These are phyloP conservation scores for Saussurea involucrata DNA, from an alignment of 129 eudicot species.

Conservation along the genomic window DNA sequence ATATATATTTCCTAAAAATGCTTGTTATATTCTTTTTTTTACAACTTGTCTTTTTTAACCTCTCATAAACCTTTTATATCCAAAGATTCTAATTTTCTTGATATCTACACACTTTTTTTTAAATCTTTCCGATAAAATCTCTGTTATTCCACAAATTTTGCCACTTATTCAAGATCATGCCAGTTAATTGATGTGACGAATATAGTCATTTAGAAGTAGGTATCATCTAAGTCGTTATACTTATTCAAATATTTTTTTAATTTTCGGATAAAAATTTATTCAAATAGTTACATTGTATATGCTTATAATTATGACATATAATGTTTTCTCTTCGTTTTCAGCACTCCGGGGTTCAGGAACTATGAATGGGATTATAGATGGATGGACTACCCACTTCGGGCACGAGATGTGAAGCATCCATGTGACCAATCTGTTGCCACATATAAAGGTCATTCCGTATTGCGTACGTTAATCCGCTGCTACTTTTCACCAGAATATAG, in stretches of 20 bases:
- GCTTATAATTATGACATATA: slow-evolving; percentile 6
- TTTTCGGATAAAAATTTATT: not conserved
- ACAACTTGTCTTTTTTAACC: not conserved
- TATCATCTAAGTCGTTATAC: not conserved
- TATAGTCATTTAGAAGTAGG: not conserved
- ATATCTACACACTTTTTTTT: not conserved
- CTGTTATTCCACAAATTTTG: not conserved
- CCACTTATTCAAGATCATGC: slow-evolving; percentile 10
- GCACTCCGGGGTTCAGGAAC: slow-evolving; percentile 50
- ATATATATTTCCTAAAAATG: not conserved
- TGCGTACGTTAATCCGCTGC: slow-evolving; percentile 91
- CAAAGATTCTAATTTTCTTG: not conserved
- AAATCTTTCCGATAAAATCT: slow-evolving; percentile 1
- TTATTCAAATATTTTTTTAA: not conserved
- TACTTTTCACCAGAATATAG: slow-evolving; percentile 87
- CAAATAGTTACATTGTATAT: not conserved
- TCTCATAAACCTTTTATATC: not conserved
- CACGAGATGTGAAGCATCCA: slow-evolving; percentile 59
- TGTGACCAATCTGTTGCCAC: slow-evolving; percentile 85
- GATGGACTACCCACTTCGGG: slow-evolving; percentile 85
- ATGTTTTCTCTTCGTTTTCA: slow-evolving; percentile 15
- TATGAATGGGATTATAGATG: slow-evolving; percentile 94
- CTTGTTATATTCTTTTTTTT: not conserved
- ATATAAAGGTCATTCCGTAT: slow-evolving; percentile 81
- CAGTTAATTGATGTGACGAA: not conserved